Evolutionary conservation across 345 rosid genomes (phyloP).

Genomic region (Moricandia arvensis): DNA sequence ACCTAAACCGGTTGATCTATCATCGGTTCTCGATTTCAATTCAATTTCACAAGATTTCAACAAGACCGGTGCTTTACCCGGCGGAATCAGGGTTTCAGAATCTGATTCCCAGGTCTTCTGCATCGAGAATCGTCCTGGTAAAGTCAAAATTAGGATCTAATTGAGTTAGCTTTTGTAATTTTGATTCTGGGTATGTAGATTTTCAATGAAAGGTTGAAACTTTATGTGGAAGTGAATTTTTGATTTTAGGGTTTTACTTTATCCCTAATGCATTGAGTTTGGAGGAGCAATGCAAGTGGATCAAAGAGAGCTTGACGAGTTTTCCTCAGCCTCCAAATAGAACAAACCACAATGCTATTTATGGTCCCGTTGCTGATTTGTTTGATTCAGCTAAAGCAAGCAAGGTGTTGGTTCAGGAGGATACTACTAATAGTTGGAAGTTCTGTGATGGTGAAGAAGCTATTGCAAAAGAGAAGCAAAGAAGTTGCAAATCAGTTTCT

Average conservation of each 20-base stretch:
- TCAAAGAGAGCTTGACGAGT: conserved; percentile 64
- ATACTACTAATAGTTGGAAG: conserved; percentile 51
- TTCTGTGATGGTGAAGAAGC: conserved; percentile 47
- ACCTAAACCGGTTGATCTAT: conserved; percentile 71
- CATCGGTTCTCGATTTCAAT: conserved; percentile 69
- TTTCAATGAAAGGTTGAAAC: conserved; percentile 2
- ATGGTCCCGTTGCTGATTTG: conserved; percentile 69
- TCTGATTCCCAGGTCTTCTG: conserved; percentile 50
- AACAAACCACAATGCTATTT: conserved; percentile 80
- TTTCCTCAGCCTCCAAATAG: conserved; percentile 91
- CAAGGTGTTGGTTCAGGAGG: conserved; percentile 57
- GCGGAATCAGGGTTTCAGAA: conserved; percentile 44
- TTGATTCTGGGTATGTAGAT: neutral
- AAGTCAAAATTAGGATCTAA: neutral
- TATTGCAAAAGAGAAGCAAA: conserved; percentile 31
- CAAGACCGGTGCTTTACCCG: conserved; percentile 48
- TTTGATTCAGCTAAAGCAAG: conserved; percentile 55
- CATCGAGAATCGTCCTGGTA: conserved; percentile 75
- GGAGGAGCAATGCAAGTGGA: conserved; percentile 84
- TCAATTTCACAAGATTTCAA: conserved; percentile 45
- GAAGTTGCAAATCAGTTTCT: conserved; percentile 43
- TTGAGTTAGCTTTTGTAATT: neutral
- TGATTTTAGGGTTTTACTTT: conserved; percentile 72
- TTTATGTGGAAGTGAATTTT: conserved; percentile 8
- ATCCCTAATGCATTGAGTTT: conserved; percentile 67